A percentile compares a stretch with the other conserved stretches of the same genome.
Conservation (phyloP, 306 rosid species). For the Rosa rugosa region DNA sequence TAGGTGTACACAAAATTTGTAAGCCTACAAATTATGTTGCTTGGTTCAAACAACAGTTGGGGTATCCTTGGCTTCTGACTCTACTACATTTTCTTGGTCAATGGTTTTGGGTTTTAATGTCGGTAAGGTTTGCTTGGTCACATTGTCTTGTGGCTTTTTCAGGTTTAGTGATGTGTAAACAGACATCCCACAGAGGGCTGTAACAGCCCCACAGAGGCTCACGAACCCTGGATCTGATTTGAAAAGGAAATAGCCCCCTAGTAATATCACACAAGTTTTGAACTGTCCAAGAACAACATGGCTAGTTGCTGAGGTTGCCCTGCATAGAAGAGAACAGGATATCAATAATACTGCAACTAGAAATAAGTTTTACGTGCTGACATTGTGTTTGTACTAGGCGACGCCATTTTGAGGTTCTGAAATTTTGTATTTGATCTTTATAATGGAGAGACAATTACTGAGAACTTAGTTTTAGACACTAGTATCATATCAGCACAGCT, state of each 20-base stretch:
- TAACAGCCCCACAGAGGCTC: slow-evolving; percentile 50
- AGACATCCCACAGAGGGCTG: slow-evolving; percentile 56
- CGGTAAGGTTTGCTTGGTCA: slow-evolving; percentile 24
- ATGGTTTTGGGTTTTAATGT: slow-evolving; percentile 29
- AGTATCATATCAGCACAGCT: not conserved
- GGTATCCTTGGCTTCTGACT: slow-evolving; percentile 24
- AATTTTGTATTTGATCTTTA: not conserved
- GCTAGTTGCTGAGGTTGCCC: slow-evolving; percentile 93
- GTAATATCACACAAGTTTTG: slow-evolving; percentile 78
- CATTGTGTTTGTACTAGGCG: not conserved
- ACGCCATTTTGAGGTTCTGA: not conserved
- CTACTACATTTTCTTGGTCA: slow-evolving; percentile 5
- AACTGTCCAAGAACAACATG: slow-evolving; percentile 97
- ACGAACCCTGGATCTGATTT: slow-evolving; percentile 49
- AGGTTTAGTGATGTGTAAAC: slow-evolving; percentile 45
- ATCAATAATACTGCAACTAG: not conserved
- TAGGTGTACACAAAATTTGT: not conserved
- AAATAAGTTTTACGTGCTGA: not conserved
- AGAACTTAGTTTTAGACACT: not conserved
- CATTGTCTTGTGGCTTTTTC: slow-evolving; percentile 25
- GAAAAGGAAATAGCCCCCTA: slow-evolving; percentile 49
- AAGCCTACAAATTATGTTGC: not conserved
- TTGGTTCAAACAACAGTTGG: slow-evolving; percentile 28
- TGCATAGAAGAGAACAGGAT: slow-evolving; percentile 33
- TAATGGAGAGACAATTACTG: not conserved